Evolutionary conservation across 306 rosid genomes (phyloP).

Genomic region (Dryas octopetala): DNA sequence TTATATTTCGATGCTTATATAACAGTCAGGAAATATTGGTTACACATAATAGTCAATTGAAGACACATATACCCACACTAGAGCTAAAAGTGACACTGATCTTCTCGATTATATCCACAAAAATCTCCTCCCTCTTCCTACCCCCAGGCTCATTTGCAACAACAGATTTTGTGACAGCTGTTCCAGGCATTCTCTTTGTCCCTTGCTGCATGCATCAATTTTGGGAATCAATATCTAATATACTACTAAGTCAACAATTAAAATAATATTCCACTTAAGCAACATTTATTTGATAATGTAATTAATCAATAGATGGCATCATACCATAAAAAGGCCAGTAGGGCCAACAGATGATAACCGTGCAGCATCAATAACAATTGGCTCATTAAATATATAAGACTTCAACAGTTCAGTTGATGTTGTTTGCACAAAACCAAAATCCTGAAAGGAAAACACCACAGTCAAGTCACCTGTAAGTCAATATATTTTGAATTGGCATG

Average conservation of each 20-base stretch:
- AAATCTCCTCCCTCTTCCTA: slow-evolving; percentile 85
- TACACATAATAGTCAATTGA: slow-evolving; percentile 14
- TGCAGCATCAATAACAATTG: slow-evolving; percentile 55
- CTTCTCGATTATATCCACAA: slow-evolving; percentile 90
- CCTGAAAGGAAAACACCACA: slow-evolving; percentile 48
- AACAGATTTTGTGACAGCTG: slow-evolving; percentile 86
- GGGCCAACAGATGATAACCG: slow-evolving; percentile 72
- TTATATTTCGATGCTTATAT: neutral
- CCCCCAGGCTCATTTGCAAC: slow-evolving; percentile 82
- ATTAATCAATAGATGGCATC: slow-evolving; percentile 17
- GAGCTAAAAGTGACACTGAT: slow-evolving; percentile 91
- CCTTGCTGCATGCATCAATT: slow-evolving; percentile 64
- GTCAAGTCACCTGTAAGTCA: slow-evolving; percentile 25
- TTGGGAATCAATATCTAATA: slow-evolving; percentile 16
- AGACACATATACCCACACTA: slow-evolving; percentile 56
- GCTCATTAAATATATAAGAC: slow-evolving; percentile 78
- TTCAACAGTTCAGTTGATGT: slow-evolving; percentile 85
- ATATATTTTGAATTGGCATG: neutral
- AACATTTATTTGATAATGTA: slow-evolving; percentile 8
- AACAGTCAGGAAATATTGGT: slow-evolving; percentile 9
- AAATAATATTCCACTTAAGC: slow-evolving; percentile 16
- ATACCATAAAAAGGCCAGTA: slow-evolving; percentile 61
- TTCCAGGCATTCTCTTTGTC: slow-evolving; percentile 82
- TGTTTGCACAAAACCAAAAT: slow-evolving; percentile 83
- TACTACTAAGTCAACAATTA: slow-evolving; percentile 5